Evolutionary conservation across 495 filamentous ascomycete species (phyloP).

Genomic region (Trichocladium uniseriatum): DNA sequence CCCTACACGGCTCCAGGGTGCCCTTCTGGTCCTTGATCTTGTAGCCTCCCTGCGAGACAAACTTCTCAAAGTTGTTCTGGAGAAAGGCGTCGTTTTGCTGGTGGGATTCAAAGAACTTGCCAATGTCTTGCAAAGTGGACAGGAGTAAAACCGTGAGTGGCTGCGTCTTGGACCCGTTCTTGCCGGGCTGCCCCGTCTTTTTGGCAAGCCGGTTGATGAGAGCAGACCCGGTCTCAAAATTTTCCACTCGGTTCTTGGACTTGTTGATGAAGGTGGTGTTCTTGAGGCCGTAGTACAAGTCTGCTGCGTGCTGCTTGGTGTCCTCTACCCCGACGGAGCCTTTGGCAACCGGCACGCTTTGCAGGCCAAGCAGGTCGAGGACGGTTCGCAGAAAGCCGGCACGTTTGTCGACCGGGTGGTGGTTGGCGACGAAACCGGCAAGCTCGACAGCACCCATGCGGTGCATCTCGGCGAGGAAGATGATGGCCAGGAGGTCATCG

Average conservation of each 20-base stretch:
- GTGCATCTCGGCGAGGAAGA: constrained; percentile 19
- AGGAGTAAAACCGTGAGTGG: constrained; percentile 13
- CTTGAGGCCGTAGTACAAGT: constrained; percentile 12
- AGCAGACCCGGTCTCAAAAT: neutral
- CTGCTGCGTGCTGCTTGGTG: neutral
- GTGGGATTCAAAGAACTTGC: constrained; percentile 6
- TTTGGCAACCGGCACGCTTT: constrained; percentile 2
- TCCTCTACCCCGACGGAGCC: constrained; percentile 3
- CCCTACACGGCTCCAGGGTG: neutral
- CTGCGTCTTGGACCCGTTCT: neutral
- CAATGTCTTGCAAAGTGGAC: constrained; percentile 14
- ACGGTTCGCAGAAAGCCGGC: constrained; percentile 12
- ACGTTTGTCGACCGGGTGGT: constrained; percentile 1
- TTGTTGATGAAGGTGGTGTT: constrained; percentile 7
- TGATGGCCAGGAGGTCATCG: constrained; percentile 16
- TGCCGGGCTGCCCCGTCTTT: too few species aligned
- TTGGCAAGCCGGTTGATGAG: neutral
- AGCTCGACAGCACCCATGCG: constrained; percentile 15
- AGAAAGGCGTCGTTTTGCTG: neutral
- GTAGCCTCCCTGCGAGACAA: constrained; percentile 17
- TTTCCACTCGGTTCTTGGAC: neutral
- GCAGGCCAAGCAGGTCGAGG: constrained; percentile 5
- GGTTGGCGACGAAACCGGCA: constrained; percentile 14
- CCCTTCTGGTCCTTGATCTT: neutral
- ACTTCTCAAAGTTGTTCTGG: constrained; percentile 9